Conservation (phyloP, 2,329 filamentous ascomycete species). For the Fusarium torulosum region DNA sequence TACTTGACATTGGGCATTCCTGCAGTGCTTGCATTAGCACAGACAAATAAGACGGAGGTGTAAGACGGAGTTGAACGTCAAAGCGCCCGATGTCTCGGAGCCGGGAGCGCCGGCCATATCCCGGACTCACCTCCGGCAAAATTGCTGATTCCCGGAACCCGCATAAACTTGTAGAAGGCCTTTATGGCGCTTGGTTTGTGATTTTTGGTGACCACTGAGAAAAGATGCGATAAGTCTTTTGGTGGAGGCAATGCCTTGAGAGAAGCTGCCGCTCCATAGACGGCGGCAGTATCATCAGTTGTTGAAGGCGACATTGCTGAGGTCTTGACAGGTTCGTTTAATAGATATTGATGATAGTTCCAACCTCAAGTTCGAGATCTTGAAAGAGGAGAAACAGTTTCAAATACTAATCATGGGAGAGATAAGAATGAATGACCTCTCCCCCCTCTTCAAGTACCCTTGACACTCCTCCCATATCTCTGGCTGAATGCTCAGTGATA, state of each 20-base stretch:
- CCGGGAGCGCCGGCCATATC: slow-evolving; percentile 1
- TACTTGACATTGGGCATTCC: slow-evolving; percentile 83
- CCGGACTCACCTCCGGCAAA: slow-evolving; percentile 68
- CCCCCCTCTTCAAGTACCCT: slow-evolving; percentile 36
- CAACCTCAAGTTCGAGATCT: background rate
- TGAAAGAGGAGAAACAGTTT: background rate
- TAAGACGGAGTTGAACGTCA: background rate
- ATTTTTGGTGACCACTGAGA: slow-evolving; percentile 75
- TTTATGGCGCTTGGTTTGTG: slow-evolving; percentile 78
- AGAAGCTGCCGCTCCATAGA: slow-evolving; percentile 18
- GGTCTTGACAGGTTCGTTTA: background rate
- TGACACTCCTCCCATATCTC: slow-evolving; percentile 13
- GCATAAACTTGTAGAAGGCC: slow-evolving; percentile 86
- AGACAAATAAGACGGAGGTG: background rate
- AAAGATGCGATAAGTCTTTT: slow-evolving; percentile 82
- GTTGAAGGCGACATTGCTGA: slow-evolving; percentile 41
- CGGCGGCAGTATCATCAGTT: slow-evolving; percentile 23
- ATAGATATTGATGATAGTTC: slow-evolving; percentile 2
- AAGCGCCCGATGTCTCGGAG: slow-evolving; percentile 14
- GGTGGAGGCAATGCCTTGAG: slow-evolving; percentile 58
- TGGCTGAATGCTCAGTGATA: slow-evolving; percentile 16
- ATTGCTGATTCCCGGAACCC: slow-evolving; percentile 71
- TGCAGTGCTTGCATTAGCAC: slow-evolving; percentile 51
- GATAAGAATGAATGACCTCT: slow-evolving; percentile 10
- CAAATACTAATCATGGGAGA: slow-evolving; percentile 14